A percentile compares a stretch with the other conserved stretches of the same genome.
Conservation (phyloP, 208 protist genomes). For the Acanthamoeba rhysodes region DNA sequence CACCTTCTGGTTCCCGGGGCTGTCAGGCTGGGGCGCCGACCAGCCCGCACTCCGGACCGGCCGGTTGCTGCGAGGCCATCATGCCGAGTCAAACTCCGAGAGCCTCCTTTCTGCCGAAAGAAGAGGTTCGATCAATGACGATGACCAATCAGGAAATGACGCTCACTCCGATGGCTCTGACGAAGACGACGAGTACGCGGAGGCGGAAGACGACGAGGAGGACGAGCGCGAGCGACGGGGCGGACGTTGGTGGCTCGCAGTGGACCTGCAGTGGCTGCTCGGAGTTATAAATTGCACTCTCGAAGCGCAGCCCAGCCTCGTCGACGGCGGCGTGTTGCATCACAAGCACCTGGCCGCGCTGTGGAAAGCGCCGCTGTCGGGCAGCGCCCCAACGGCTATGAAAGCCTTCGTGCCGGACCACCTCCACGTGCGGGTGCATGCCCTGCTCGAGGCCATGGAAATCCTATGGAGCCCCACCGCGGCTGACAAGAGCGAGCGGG, state of each 20-base stretch:
- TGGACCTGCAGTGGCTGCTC: neutral
- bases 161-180: neutral
- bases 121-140: neutral
- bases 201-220: neutral
- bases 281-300: neutral
- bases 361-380: neutral
- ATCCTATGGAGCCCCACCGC: neutral
- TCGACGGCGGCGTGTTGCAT: neutral
- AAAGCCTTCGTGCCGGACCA: neutral
- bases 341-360: neutral
- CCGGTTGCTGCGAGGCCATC: no score
- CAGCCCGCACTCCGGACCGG: neutral
- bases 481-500: neutral
- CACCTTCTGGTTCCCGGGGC: neutral
- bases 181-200: neutral
- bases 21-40: neutral
- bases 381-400: no score
- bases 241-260: neutral
- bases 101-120: neutral
- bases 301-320: neutral
- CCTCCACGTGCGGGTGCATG: neutral
- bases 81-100: no score
- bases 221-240: neutral
- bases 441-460: conserved; percentile 12
- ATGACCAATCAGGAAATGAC: no score